Percentiles rank a stretch among this genome's conserved stretches.
Evolutionary conservation across 2,329 filamentous ascomycete genomes (phyloP).

Genomic region (Phymatotrichopsis omnivora): DNA sequence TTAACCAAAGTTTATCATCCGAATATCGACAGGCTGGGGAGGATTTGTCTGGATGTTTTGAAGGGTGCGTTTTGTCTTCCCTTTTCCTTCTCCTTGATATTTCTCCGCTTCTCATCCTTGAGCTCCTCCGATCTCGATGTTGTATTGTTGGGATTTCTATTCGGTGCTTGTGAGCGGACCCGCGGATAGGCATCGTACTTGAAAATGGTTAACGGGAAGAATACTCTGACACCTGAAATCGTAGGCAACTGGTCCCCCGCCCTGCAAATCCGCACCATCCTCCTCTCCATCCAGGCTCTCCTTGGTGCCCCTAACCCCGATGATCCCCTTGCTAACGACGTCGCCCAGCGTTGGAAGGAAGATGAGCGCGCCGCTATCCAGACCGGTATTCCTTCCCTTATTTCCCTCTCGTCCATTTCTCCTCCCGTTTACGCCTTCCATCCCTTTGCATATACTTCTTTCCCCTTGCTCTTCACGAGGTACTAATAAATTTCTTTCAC

Average conservation of each 20-base stretch:
- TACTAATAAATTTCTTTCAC: not conserved
- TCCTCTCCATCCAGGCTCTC: slow-evolving; percentile 95
- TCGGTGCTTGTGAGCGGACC: slow-evolving; percentile 13
- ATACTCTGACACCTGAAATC: slow-evolving; percentile 9
- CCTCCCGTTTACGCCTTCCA: not conserved
- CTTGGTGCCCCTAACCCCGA: slow-evolving; percentile 95
- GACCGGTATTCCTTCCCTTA: no score
- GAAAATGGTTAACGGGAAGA: not conserved
- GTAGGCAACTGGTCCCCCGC: slow-evolving; percentile 97
- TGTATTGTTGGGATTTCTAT: not conserved
- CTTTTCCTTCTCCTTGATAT: slow-evolving; percentile 1
- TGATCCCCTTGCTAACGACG: slow-evolving; percentile 94
- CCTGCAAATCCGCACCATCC: slow-evolving; percentile 92
- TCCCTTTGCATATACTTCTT: no score
- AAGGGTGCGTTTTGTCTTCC: slow-evolving; percentile 59
- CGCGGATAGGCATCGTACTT: slow-evolving; percentile 17
- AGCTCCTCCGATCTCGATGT: not conserved
- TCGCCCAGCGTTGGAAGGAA: slow-evolving; percentile 97
- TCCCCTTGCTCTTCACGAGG: not conserved
- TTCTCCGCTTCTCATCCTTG: slow-evolving; percentile 2
- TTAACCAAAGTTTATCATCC: slow-evolving; percentile 99
- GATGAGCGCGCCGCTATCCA: slow-evolving; percentile 85
- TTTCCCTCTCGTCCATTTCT: no score
- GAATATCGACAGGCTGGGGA: slow-evolving; percentile 94
- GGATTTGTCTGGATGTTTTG: slow-evolving; percentile 92